Conservation (phyloP, 2,329 filamentous ascomycete genomes). For the Alternaria dauci region DNA sequence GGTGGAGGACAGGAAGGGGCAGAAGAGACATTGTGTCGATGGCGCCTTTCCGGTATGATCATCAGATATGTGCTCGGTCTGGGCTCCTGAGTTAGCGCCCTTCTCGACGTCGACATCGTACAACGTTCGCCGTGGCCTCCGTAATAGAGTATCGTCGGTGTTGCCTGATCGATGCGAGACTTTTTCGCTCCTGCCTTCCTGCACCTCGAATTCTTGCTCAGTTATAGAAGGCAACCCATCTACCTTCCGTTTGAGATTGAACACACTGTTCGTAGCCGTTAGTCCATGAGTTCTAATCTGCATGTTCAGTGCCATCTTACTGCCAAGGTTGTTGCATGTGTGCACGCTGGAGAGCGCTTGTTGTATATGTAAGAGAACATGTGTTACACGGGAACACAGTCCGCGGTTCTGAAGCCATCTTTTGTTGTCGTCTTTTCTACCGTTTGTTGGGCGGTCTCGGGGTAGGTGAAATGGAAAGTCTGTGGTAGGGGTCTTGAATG, state of each 20-base stretch:
- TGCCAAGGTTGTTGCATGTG: conserved; percentile 11
- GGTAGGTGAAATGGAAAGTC: neutral
- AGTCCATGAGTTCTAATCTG: neutral
- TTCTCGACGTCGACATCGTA: no score
- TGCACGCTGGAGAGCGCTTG: conserved; percentile 1
- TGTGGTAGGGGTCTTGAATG: neutral
- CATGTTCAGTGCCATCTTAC: neutral
- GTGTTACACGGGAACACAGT: conserved; percentile 8
- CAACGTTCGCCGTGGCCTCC: neutral
- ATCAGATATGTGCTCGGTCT: accelerated
- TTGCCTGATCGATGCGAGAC: neutral
- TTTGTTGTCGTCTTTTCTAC: neutral
- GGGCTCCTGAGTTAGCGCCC: accelerated
- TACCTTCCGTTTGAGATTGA: conserved; percentile 4
- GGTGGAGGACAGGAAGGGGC: neutral
- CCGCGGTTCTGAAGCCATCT: neutral
- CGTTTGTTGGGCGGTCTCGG: neutral
- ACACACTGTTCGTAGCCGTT: neutral
- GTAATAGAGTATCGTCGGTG: neutral
- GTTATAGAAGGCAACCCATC: neutral
- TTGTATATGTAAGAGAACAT: conserved; percentile 5
- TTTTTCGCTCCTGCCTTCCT: neutral
- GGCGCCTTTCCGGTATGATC: neutral
- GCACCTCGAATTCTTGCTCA: neutral
- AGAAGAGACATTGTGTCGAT: conserved; percentile 9